Evolutionary conservation across 305 asterid genomes (phyloP).

Genomic region (Fraxinus floribunda): DNA sequence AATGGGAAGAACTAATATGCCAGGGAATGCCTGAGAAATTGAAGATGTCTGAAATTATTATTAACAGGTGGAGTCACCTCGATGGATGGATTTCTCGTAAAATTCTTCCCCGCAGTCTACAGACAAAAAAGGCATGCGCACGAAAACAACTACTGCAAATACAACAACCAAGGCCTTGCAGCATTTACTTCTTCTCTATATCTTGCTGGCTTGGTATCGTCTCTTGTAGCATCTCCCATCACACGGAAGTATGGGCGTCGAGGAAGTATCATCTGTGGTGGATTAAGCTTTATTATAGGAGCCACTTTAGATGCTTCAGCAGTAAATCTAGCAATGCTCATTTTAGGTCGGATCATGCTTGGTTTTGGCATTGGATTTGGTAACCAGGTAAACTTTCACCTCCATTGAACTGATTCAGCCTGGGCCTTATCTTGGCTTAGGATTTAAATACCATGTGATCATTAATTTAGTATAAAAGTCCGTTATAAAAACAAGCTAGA

Average conservation of each 20-base stretch:
- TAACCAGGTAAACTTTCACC: constrained; percentile 56
- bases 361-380: constrained; percentile 96
- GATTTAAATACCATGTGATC: background rate
- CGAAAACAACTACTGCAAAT: constrained; percentile 88
- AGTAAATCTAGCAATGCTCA: constrained; percentile 68
- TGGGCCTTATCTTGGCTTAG: background rate
- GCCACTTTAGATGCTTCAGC: constrained; percentile 74
- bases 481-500: background rate
- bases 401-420: background rate
- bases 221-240: constrained; percentile 70
- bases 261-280: constrained; percentile 76
- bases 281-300: constrained; percentile 68
- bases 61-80: constrained; percentile 89
- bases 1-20: background rate
- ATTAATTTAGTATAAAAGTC: background rate
- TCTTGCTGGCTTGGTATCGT: constrained; percentile 75
- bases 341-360: constrained; percentile 81
- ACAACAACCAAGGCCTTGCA: constrained; percentile 77
- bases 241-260: constrained; percentile 76
- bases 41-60: background rate
- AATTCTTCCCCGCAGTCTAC: constrained; percentile 69
- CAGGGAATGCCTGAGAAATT: background rate
- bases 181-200: constrained; percentile 88
- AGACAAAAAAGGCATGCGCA: constrained; percentile 57
- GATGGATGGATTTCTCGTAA: constrained; percentile 74